Conservation (phyloP, 2,329 filamentous ascomycete species). For the Microsporum ferrugineum region DNA sequence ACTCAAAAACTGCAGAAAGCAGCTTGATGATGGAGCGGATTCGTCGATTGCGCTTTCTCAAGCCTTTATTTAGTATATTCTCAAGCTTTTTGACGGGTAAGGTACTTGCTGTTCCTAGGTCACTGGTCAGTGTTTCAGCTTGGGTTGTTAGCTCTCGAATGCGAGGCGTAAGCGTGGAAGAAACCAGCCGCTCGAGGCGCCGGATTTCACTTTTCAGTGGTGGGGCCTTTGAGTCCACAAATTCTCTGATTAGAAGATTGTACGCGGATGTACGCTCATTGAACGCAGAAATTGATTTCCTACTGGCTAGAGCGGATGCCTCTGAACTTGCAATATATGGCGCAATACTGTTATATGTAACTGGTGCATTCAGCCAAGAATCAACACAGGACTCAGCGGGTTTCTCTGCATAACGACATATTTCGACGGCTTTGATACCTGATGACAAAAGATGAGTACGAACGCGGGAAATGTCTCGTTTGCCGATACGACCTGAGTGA, state of each 20-base stretch:
- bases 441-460: slow-evolving; percentile 66
- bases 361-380: slow-evolving; percentile 21
- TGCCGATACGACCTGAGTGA: slow-evolving; percentile 39
- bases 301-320: slow-evolving; percentile 44
- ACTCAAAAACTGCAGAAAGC: slow-evolving; percentile 76
- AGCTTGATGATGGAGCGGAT: slow-evolving; percentile 64
- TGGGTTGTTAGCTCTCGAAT: slow-evolving; percentile 62
- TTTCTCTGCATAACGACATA: slow-evolving; percentile 53
- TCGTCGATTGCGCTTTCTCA: slow-evolving; percentile 61
- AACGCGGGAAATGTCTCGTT: slow-evolving; percentile 69
- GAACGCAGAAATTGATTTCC: slow-evolving; percentile 39
- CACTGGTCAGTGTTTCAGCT: slow-evolving; percentile 65
- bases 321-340: slow-evolving; percentile 37
- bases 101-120: slow-evolving; percentile 64
- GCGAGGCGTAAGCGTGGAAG: slow-evolving; percentile 42
- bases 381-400: slow-evolving; percentile 7
- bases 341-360: slow-evolving; percentile 23
- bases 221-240: slow-evolving; percentile 36
- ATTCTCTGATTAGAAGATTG: slow-evolving; percentile 34
- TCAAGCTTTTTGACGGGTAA: slow-evolving; percentile 69
- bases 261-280: slow-evolving; percentile 36
- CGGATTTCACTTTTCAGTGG: slow-evolving; percentile 36
- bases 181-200: slow-evolving; percentile 36
- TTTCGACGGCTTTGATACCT: slow-evolving; percentile 81
- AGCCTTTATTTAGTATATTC: slow-evolving; percentile 58